Evolutionary conservation across 2,329 filamentous ascomycete species (phyloP).

Genomic region (Mollisia scopiformis): DNA sequence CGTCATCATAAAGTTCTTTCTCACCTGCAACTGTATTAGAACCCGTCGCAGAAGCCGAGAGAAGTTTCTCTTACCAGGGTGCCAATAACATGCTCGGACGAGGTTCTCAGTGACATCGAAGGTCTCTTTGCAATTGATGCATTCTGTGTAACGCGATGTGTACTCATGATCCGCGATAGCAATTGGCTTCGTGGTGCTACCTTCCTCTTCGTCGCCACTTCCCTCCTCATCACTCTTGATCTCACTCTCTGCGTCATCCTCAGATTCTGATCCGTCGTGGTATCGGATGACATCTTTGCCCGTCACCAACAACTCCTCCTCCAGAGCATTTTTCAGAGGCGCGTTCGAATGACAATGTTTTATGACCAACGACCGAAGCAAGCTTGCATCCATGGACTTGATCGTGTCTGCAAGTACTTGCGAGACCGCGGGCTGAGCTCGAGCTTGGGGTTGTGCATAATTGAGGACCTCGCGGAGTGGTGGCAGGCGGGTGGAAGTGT

Average conservation of each 20-base stretch:
- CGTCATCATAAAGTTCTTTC: background rate
- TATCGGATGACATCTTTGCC: background rate
- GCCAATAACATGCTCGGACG: slow-evolving; percentile 12
- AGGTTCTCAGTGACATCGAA: slow-evolving; percentile 14
- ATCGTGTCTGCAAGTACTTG: background rate
- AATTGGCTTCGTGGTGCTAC: slow-evolving; percentile 1
- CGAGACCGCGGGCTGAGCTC: background rate
- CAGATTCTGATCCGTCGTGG: background rate
- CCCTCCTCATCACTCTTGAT: background rate
- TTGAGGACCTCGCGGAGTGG: background rate
- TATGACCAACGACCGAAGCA: background rate
- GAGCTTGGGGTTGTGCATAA: background rate
- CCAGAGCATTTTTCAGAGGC: background rate
- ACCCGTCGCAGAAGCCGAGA: background rate
- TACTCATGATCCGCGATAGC: slow-evolving; percentile 5
- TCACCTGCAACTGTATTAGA: background rate
- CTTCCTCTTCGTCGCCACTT: background rate
- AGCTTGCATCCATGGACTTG: background rate
- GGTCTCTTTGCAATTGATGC: slow-evolving; percentile 15
- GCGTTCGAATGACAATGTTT: background rate
- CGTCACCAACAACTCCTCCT: background rate
- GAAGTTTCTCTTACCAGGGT: slow-evolving; percentile 6
- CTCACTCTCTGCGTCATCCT: slow-evolving; percentile 1
- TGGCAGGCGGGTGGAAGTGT: background rate
- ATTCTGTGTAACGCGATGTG: slow-evolving; percentile 6